Evolutionary conservation across 345 rosid species (phyloP), one percentile per base, ranked within the genome.

Genomic region (Populus ilicifolia): DNA sequence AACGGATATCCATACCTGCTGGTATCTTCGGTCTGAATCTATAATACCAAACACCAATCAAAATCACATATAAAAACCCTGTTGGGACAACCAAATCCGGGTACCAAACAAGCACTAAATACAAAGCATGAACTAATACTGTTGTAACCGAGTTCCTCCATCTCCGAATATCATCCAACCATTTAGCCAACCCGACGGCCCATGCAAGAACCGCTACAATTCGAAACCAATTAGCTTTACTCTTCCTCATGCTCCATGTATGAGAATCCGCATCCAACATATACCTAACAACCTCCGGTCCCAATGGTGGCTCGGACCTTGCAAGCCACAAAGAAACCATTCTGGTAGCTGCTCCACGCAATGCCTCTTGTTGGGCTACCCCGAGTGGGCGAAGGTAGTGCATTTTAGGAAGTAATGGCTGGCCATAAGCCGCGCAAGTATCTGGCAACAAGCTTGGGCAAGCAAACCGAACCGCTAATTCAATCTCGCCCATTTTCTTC

Each of bases 211-310:
- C 97, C 5, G 90, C 96, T 43, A 93, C 96, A 9, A 92, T 93
- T 78, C 99, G 90, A 74, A 90, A 93, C 99, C 98, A 93, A 80
- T 93, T 93, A 0, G 97, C 93, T 79, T 90, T 96, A 74, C 99
- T 92, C 85, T 90, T 96, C 72, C 99, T 90, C 97, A 93, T 96
- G 92, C 99, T 96, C 99, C 99, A 96, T 1, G 91, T 38, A 10
- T 96, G 97, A 8, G 98, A 96, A 78, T 96, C 98, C 3, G 98
- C 96, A 80, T 96, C 99, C 86, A 96, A 72, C 98, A 96, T 92
- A 85, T 88, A 96, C 46, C 92, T 75, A 27, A 96, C 98, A 36
- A 96, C 97, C 81, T 96, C 99, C 0, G 85, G 87, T 21, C 97
- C 98, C 67, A 96, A 54, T 0, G 99, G 92, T 0, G 99, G 99